phyloP scores from a whole-genome alignment of 108 stramenopile species.

The Parmales sp. region DNA sequence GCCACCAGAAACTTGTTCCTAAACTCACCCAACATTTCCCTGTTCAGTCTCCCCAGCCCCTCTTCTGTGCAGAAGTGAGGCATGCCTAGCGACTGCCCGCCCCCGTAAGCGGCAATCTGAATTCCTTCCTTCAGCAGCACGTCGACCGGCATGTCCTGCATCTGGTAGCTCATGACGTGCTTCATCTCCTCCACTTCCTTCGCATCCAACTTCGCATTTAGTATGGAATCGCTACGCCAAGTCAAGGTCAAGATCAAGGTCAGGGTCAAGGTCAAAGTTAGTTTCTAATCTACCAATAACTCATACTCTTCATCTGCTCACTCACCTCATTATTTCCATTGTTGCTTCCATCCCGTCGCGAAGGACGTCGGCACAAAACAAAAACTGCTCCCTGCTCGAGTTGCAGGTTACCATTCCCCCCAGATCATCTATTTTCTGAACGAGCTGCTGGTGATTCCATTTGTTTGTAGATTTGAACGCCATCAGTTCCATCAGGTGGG shows the following conservation, averaged over 20 bases:
- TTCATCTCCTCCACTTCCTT: constrained; percentile 56
- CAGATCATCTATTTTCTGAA: constrained; percentile 43
- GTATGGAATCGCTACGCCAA: neutral
- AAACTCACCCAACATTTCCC: constrained; percentile 52
- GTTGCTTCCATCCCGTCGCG: constrained; percentile 69
- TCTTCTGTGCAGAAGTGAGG: constrained; percentile 58
- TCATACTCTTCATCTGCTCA: no score
- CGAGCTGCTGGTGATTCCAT: constrained; percentile 33
- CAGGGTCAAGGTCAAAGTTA: no score
- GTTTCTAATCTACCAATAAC: no score
- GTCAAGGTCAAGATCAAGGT: neutral
- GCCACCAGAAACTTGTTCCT: constrained; percentile 54
- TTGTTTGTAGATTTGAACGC: constrained; percentile 68
- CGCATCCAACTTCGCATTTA: neutral
- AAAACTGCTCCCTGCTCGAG: constrained; percentile 73
- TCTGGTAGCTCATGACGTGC: constrained; percentile 63
- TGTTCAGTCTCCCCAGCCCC: constrained; percentile 44
- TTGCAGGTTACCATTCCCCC: constrained; percentile 69
- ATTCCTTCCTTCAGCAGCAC: constrained; percentile 68
- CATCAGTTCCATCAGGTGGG: constrained; percentile 81
- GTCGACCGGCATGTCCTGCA: constrained; percentile 62
- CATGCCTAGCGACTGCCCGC: constrained; percentile 67
- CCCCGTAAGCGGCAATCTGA: constrained; percentile 70
- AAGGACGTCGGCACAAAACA: constrained; percentile 83
- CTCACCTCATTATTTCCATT: constrained; percentile 4